phyloP scores from a whole-genome alignment of 352 stramenopile genomes.

The Globisporangium middletonii region DNA sequence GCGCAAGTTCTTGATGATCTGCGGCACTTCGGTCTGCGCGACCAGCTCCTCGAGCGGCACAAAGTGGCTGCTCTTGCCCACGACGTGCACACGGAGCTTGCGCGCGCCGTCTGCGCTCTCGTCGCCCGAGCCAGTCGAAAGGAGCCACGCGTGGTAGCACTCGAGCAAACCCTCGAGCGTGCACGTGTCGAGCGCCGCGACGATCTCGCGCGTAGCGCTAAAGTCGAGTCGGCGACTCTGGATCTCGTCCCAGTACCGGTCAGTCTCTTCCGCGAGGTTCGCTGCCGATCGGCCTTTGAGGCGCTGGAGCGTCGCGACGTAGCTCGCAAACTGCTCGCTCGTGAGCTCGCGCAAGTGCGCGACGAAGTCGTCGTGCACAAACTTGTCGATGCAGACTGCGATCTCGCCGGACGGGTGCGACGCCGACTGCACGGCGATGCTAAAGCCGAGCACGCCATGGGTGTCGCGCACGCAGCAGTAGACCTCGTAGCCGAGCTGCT shows the following conservation, averaged over 20 bases:
- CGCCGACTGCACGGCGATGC: conserved; percentile 64
- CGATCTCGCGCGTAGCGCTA: conserved; percentile 41
- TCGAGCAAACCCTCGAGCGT: conserved; percentile 31
- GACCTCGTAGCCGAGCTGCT: conserved; percentile 84
- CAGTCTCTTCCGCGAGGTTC: conserved; percentile 44
- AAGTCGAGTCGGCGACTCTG: conserved; percentile 55
- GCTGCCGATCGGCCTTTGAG: conserved; percentile 40
- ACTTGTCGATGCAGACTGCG: conserved; percentile 50
- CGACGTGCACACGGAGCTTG: conserved; percentile 72
- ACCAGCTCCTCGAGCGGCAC: conserved; percentile 63
- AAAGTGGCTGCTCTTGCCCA: conserved; percentile 53
- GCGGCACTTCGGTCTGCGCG: conserved; percentile 31
- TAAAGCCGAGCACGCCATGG: conserved; percentile 66
- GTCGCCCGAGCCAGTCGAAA: conserved; percentile 11
- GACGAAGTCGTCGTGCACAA: conserved; percentile 43
- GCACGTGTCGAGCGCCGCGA: conserved; percentile 31
- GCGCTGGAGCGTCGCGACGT: conserved; percentile 43
- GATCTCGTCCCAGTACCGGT: conserved; percentile 78
- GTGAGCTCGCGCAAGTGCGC: conserved; percentile 26
- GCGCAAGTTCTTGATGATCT: conserved; percentile 53
- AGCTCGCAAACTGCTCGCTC: conserved; percentile 22
- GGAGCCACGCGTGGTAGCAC: conserved; percentile 53
- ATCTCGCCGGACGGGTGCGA: conserved; percentile 55
- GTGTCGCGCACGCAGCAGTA: conserved; percentile 69
- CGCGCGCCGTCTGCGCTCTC: conserved; percentile 10